Evolutionary conservation across 352 stramenopile species (phyloP), one percentile per base, ranked within the genome.

Genomic region (Pseudoperonospora humuli): DNA sequence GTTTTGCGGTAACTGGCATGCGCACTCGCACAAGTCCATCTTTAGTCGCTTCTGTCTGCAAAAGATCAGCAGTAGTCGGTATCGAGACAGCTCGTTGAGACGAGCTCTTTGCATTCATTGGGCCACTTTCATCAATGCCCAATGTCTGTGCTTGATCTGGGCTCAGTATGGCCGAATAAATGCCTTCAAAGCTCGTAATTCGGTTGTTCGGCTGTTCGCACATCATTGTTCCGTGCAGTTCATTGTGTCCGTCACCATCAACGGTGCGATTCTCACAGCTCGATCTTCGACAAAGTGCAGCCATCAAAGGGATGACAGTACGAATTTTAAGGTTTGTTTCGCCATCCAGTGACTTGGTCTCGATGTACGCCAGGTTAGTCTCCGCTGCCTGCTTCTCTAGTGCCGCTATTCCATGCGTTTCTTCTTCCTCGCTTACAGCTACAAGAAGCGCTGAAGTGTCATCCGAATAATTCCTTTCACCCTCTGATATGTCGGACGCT

Each of bases 261-360:
- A 44, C 46, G 3, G 23, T 50, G 13, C n/a, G 32, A 10, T 20
- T 39, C 1, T 29, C 49, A 31, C 6, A 48, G 36, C 14, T 54
- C 8, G 28, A 54, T 26, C 15, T 14, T 13, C 48, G 43, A 20
- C 57, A 75, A 2, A 80, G 39, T 0, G 47, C 35, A 19, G 70
- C 58, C 17, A 87, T 41, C 5, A 84, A 38, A 10, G 72, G 69
- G 15, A 88, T 85, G 11, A 70, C 75, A 1, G 74, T 82, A 7
- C 78, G 80, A 36, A 92, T 84, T 48, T 92, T 92, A 5, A 92
- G 52, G 23, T 92, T 89, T 9, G 80, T 92, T 54, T 92, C 80
- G 9, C 80, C 80, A 41, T 92, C 80, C 20, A 92, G 48, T 8
- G 77, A 88, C 49, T 92, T 92, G 21, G 80, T 92, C 44, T 92